Conservation (phyloP, 257 asterid genomes). For the Euphrasia confusa region DNA sequence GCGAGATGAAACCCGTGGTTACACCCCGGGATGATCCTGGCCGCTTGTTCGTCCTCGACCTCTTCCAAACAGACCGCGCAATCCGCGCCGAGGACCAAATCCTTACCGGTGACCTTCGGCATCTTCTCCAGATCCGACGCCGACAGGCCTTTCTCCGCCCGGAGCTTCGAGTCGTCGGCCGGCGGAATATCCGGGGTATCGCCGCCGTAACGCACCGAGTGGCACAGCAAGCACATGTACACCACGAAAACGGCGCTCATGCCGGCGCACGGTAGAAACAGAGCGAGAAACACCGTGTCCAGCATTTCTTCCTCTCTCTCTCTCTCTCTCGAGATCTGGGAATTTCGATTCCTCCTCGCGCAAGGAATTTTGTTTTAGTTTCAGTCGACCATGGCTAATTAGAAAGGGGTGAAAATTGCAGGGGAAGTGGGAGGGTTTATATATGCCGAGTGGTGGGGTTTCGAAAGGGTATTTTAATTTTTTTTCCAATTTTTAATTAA, state of each 20-base stretch:
- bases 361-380: not conserved
- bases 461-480: too few species aligned
- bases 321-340: too few species aligned
- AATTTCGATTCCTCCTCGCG: too few species aligned
- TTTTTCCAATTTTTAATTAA: too few species aligned
- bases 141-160: constrained; percentile 49
- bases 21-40: constrained; percentile 73
- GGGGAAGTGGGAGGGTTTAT: constrained; percentile 25
- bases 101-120: constrained; percentile 58
- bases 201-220: constrained; percentile 37
- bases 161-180: constrained; percentile 31
- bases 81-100: constrained; percentile 55
- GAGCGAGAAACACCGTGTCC: constrained; percentile 67
- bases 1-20: constrained; percentile 76
- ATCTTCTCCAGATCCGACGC: constrained; percentile 62
- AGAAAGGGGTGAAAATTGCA: not conserved
- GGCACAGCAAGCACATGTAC: constrained; percentile 68
- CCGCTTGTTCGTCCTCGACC: constrained; percentile 55
- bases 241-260: constrained; percentile 75
- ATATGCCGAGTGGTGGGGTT: not conserved
- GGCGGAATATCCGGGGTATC: constrained; percentile 14
- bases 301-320: constrained; percentile 37
- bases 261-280: constrained; percentile 83
- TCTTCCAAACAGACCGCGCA: constrained; percentile 84
- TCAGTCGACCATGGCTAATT: constrained; percentile 32